phyloP scores from a whole-genome alignment of 306 rosid species.

The Prunus mongolica region DNA sequence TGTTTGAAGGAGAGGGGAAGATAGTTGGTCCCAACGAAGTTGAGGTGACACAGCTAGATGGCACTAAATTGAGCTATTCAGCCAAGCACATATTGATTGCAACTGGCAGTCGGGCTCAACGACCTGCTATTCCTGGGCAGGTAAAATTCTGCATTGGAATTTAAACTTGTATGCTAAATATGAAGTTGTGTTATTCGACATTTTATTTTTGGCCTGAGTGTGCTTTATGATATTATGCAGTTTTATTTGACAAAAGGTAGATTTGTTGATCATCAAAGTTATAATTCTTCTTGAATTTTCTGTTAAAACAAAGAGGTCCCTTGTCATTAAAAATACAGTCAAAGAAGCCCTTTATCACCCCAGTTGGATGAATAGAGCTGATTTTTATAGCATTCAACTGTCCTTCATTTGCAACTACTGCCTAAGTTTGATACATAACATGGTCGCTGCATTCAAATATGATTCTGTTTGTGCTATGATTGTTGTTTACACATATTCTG shows the following conservation, averaged over 20 bases:
- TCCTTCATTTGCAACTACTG: background rate
- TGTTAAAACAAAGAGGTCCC: background rate
- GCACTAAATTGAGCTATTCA: conserved; percentile 82
- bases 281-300: background rate
- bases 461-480: background rate
- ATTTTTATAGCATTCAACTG: background rate
- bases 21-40: conserved; percentile 86
- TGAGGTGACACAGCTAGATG: conserved; percentile 95
- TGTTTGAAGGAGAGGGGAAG: conserved; percentile 91
- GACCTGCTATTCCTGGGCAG: conserved; percentile 81
- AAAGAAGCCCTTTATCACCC: background rate
- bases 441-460: conserved; percentile 3
- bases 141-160: conserved; percentile 36
- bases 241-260: background rate
- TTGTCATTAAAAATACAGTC: background rate
- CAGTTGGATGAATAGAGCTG: background rate
- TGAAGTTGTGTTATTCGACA: background rate
- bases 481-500: conserved; percentile 1
- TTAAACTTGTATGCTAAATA: background rate
- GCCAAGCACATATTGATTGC: conserved; percentile 93
- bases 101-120: conserved; percentile 86
- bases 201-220: too few relatives aligned
- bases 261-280: background rate
- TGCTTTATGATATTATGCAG: background rate
- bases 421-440: background rate